Conservation (phyloP, 257 asterid genomes). For the Primulina eburnea region DNA sequence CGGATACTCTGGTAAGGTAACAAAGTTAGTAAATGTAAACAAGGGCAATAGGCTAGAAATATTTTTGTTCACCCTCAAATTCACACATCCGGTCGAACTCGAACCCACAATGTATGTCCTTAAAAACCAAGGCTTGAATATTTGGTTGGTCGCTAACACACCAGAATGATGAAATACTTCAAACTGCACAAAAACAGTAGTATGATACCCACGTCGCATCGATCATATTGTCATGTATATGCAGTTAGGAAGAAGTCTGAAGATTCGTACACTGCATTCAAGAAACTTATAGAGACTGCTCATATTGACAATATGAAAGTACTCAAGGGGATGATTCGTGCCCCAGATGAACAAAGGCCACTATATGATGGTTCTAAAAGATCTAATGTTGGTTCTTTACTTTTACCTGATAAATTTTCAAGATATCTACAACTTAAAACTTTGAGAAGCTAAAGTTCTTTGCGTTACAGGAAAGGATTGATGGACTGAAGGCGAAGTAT, state of each 20-base stretch:
- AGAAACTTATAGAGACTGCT: conserved; percentile 34
- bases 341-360: conserved; percentile 42
- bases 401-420: neutral
- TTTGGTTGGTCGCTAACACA: neutral
- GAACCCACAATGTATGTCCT: neutral
- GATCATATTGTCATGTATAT: neutral
- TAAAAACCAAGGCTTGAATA: no score
- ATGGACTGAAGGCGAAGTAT: conserved; percentile 54
- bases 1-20: neutral
- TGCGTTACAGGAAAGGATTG: conserved; percentile 53
- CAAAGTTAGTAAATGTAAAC: neutral
- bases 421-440: neutral
- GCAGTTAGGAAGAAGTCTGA: conserved; percentile 35
- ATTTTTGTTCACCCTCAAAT: no score
- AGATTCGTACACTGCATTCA: conserved; percentile 37
- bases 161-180: neutral
- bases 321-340: conserved; percentile 38
- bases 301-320: conserved; percentile 60
- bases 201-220: neutral
- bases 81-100: neutral
- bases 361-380: conserved; percentile 40
- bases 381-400: conserved; percentile 28
- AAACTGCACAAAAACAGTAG: neutral
- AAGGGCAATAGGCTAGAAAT: neutral
- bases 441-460: neutral